These are phyloP conservation scores for Boletus sp. DNA, from an alignment of 768 basidiomycete genomes.

Conservation along the genomic window DNA sequence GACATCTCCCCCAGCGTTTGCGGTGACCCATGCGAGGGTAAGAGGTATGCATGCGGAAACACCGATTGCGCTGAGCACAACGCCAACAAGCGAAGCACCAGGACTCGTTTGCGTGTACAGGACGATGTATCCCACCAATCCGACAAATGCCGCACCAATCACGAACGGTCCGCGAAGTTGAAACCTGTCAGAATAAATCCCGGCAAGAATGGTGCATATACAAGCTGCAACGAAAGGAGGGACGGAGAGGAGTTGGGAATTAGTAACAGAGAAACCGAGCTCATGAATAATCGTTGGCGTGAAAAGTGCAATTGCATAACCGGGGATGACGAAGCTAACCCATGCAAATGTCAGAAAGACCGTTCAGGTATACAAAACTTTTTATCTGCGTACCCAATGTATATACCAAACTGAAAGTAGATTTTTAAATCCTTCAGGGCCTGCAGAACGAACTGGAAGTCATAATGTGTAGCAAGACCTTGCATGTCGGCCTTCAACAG, in stretches of 20 bases:
- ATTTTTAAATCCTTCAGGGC: slow-evolving; percentile 47
- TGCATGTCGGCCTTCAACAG: slow-evolving; percentile 44
- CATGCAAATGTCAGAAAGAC: slow-evolving; percentile 1
- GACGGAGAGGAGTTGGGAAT: slow-evolving; percentile 46
- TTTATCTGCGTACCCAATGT: slow-evolving; percentile 35
- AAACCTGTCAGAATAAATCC: slow-evolving; percentile 42
- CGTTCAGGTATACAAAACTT: background rate
- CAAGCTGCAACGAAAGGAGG: slow-evolving; percentile 48
- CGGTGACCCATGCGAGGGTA: slow-evolving; percentile 49
- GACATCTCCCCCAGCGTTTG: slow-evolving; percentile 53
- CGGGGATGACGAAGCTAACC: slow-evolving; percentile 40
- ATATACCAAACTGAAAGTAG: slow-evolving; percentile 31
- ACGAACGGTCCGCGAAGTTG: slow-evolving; percentile 47
- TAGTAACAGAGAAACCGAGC: slow-evolving; percentile 48
- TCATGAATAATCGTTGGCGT: slow-evolving; percentile 46
- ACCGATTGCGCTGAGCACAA: slow-evolving; percentile 48
- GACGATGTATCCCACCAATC: slow-evolving; percentile 48
- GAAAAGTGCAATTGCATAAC: slow-evolving; percentile 47
- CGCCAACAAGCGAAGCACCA: slow-evolving; percentile 38
- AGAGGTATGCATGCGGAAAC: slow-evolving; percentile 46
- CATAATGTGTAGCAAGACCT: slow-evolving; percentile 44
- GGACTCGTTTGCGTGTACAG: slow-evolving; percentile 35
- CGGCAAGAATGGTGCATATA: slow-evolving; percentile 37
- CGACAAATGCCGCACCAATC: slow-evolving; percentile 37
- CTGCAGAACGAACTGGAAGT: slow-evolving; percentile 46